Conservation (phyloP, 2,329 filamentous ascomycete genomes). For the Myriosclerotinia duriaeana region DNA sequence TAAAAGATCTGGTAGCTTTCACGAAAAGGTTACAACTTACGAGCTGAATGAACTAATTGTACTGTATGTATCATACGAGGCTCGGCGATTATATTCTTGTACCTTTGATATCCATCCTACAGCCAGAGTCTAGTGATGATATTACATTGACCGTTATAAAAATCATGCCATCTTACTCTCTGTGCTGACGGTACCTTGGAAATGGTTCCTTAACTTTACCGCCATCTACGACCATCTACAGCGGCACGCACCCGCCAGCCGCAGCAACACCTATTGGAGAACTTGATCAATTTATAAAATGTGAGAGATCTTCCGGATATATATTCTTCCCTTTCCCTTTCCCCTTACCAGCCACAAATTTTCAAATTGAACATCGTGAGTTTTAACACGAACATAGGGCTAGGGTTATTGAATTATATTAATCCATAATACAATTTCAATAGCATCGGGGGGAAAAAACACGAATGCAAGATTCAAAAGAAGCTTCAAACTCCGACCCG, state of each 20-base stretch:
- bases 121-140: background rate
- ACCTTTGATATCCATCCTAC: background rate
- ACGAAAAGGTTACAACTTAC: background rate
- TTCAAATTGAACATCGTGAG: background rate
- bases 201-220: slow-evolving; percentile 10
- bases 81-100: background rate
- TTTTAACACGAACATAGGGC: background rate
- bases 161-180: slow-evolving; percentile 8
- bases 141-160: background rate
- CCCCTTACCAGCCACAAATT: background rate
- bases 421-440: slow-evolving; percentile 1
- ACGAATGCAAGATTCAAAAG: background rate
- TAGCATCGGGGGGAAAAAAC: background rate
- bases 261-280: slow-evolving; percentile 5
- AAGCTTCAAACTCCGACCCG: background rate
- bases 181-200: slow-evolving; percentile 10
- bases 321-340: background rate
- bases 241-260: background rate
- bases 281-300: background rate
- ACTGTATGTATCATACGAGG: background rate
- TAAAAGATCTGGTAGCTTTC: background rate
- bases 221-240: background rate
- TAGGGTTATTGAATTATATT: background rate
- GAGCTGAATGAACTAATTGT: slow-evolving; percentile 4
- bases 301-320: background rate